phyloP scores from a whole-genome alignment of 495 filamentous ascomycete genomes.

The Cryomyces antarcticus region DNA sequence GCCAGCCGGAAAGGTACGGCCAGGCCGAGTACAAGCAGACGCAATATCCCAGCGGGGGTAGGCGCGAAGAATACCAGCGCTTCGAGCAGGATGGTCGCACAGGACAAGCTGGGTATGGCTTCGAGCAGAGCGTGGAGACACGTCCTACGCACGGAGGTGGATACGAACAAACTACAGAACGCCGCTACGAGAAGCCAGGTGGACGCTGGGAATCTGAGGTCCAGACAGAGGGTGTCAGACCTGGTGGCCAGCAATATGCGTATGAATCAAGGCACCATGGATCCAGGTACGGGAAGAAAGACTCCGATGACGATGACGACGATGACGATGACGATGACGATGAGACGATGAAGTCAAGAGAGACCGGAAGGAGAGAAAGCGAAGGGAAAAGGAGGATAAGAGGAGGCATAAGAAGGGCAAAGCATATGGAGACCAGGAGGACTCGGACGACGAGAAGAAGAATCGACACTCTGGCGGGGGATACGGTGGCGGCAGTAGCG shows the following conservation, averaged over 20 bases:
- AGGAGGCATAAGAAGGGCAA: slow-evolving; percentile 4
- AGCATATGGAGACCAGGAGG: slow-evolving; percentile 3
- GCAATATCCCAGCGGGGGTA: slow-evolving; percentile 22
- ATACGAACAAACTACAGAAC: slow-evolving; percentile 12
- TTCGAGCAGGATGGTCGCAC: slow-evolving; percentile 12
- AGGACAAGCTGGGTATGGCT: slow-evolving; percentile 11
- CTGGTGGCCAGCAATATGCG: slow-evolving; percentile 10
- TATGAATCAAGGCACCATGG: slow-evolving; percentile 10
- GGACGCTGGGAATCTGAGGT: slow-evolving; percentile 10
- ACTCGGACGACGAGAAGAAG: not conserved
- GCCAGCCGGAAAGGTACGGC: slow-evolving; percentile 22
- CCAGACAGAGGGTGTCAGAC: slow-evolving; percentile 9
- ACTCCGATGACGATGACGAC: slow-evolving; percentile 7
- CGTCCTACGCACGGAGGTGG: slow-evolving; percentile 7
- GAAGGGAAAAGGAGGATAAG: slow-evolving; percentile 7
- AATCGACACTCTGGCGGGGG: not conserved
- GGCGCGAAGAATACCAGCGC: slow-evolving; percentile 23
- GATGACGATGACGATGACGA: no score
- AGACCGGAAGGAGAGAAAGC: slow-evolving; percentile 7
- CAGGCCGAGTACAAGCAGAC: slow-evolving; percentile 27
- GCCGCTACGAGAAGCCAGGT: slow-evolving; percentile 10
- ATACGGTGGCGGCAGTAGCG: not conserved
- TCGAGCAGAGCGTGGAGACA: slow-evolving; percentile 8
- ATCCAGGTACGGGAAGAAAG: slow-evolving; percentile 2
- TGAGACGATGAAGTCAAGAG: no score